These are phyloP conservation scores for Diaporthe sp. DNA, from an alignment of 2,329 filamentous ascomycete species.

Conservation along the genomic window DNA sequence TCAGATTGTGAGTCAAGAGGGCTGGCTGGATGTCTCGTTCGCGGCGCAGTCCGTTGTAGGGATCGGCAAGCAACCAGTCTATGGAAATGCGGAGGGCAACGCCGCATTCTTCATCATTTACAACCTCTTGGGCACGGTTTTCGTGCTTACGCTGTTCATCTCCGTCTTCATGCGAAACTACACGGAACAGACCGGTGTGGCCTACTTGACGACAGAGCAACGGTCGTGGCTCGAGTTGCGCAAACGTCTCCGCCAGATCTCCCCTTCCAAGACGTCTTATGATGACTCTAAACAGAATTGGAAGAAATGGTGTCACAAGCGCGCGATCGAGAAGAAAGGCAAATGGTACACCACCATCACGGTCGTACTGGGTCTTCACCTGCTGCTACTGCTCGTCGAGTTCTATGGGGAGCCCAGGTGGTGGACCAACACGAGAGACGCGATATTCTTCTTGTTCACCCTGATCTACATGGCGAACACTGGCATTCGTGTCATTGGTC, in stretches of 20 bases:
- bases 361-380: constrained; percentile 81
- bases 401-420: constrained; percentile 79
- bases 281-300: constrained; percentile 81
- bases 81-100: constrained; percentile 81
- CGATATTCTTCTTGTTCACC: constrained; percentile 84
- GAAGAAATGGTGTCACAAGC: constrained; percentile 95
- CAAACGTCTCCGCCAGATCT: constrained; percentile 91
- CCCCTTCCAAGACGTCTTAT: constrained; percentile 92
- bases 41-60: constrained; percentile 86
- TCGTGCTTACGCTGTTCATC: constrained; percentile 96
- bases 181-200: constrained; percentile 97
- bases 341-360: constrained; percentile 91
- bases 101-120: constrained; percentile 95
- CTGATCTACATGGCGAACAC: constrained; percentile 88
- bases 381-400: constrained; percentile 86
- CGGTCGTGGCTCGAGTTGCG: constrained; percentile 96
- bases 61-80: constrained; percentile 77
- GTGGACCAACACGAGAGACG: constrained; percentile 81
- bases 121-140: constrained; percentile 95
- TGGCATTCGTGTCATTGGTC: constrained; percentile 83
- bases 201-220: constrained; percentile 94
- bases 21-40: constrained; percentile 95
- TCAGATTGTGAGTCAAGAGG: constrained; percentile 98
- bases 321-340: constrained; percentile 93
- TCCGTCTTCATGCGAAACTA: constrained; percentile 99